Conservation (phyloP, 805 yeast species). For the Teunomyces pallodes region DNA sequence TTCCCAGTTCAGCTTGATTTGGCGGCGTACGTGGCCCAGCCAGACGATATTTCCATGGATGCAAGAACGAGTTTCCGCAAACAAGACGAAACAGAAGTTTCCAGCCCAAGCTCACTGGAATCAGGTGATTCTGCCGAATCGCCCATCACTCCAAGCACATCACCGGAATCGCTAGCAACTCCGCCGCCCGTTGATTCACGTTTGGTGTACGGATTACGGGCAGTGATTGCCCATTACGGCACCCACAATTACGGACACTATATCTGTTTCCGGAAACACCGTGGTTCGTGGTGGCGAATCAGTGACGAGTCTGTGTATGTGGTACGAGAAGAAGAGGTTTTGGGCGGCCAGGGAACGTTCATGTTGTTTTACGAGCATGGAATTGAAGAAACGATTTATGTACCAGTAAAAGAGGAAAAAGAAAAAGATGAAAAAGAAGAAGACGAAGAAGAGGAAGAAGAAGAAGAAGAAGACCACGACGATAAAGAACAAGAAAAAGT, state of each 20-base stretch:
- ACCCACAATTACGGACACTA: slow-evolving; percentile 98
- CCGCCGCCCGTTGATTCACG: slow-evolving; percentile 29
- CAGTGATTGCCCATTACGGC: slow-evolving; percentile 91
- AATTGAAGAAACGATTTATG: slow-evolving; percentile 9
- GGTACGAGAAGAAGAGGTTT: slow-evolving; percentile 77
- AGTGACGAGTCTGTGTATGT: slow-evolving; percentile 86
- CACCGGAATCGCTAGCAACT: neutral
- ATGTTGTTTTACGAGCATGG: slow-evolving; percentile 83
- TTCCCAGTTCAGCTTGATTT: slow-evolving; percentile 72
- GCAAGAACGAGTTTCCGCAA: slow-evolving; percentile 74
- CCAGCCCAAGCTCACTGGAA: slow-evolving; percentile 1
- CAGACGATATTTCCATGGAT: slow-evolving; percentile 70
- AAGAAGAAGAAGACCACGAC: slow-evolving; percentile 1
- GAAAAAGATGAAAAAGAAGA: slow-evolving; percentile 7
- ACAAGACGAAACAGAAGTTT: slow-evolving; percentile 33
- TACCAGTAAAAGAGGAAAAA: slow-evolving; percentile 11
- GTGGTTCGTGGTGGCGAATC: slow-evolving; percentile 94
- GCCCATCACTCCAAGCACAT: neutral
- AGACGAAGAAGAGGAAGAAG: slow-evolving; percentile 5
- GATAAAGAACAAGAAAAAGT: neutral
- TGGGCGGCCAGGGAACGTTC: slow-evolving; percentile 81
- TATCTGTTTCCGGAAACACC: slow-evolving; percentile 75
- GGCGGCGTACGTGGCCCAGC: slow-evolving; percentile 65
- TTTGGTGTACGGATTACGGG: slow-evolving; percentile 67
- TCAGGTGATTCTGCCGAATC: neutral